A percentile compares a stretch with the other conserved stretches of the same genome.
Evolutionary conservation across 192 early-diverging fungal species (phyloP).

Genomic region (Podila epicladia): DNA sequence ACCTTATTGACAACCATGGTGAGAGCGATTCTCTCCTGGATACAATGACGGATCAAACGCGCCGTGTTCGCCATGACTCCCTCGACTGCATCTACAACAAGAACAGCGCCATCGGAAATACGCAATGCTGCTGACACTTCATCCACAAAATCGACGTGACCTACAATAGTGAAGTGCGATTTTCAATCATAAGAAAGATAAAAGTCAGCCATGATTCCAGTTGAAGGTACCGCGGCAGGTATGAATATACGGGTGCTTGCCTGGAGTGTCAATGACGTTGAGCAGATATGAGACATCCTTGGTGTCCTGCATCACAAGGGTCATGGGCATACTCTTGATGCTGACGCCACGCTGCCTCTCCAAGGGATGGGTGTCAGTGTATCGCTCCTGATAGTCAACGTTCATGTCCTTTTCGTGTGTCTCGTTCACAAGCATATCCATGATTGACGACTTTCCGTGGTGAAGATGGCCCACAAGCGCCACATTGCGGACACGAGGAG

Average conservation of each 20-base stretch:
- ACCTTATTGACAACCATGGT: constrained; percentile 97
- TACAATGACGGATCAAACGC: constrained; percentile 82
- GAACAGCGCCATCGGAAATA: constrained; percentile 88
- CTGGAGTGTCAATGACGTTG: constrained; percentile 95
- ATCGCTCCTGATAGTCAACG: constrained; percentile 66
- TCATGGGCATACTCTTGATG: constrained; percentile 95
- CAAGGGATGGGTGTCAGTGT: constrained; percentile 93
- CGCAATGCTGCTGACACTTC: constrained; percentile 89
- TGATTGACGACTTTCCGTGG: constrained; percentile 96
- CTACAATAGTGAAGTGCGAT: constrained; percentile 25
- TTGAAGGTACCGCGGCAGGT: too few species aligned
- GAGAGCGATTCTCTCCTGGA: constrained; percentile 81
- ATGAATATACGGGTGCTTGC: constrained; percentile 33
- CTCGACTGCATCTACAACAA: constrained; percentile 96
- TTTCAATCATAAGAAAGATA: not conserved
- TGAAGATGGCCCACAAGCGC: constrained; percentile 95
- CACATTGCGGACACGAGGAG: constrained; percentile 88
- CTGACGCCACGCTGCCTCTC: constrained; percentile 91
- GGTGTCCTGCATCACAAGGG: constrained; percentile 87
- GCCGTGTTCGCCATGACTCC: constrained; percentile 97
- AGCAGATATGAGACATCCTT: constrained; percentile 89
- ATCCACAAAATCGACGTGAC: constrained; percentile 95
- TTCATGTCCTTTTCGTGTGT: constrained; percentile 76
- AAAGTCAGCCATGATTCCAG: too few species aligned
- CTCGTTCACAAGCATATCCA: constrained; percentile 91